A percentile compares a stretch with the other conserved stretches of the same genome.
Conservation (phyloP, 2,329 filamentous ascomycete genomes). For the Venturia effusa region DNA sequence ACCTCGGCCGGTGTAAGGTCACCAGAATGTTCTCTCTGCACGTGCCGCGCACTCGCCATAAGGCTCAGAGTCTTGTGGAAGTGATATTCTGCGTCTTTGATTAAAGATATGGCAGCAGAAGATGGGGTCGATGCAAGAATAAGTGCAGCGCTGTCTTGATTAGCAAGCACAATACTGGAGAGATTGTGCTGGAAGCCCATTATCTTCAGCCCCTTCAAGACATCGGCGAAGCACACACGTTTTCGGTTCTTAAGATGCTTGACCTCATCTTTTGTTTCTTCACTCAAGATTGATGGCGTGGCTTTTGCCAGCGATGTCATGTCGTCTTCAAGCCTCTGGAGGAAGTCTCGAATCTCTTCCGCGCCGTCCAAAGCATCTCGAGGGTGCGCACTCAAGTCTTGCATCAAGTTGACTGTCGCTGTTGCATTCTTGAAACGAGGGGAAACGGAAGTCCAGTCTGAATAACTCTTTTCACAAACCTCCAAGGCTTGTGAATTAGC, state of each 20-base stretch:
- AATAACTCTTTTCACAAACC: slow-evolving; percentile 17
- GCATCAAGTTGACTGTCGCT: slow-evolving; percentile 66
- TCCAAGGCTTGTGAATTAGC: neutral
- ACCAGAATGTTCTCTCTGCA: slow-evolving; percentile 63
- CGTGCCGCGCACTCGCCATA: slow-evolving; percentile 55
- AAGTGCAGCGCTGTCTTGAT: slow-evolving; percentile 59
- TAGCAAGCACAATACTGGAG: slow-evolving; percentile 58
- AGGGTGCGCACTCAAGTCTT: slow-evolving; percentile 42
- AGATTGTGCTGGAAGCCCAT: slow-evolving; percentile 89
- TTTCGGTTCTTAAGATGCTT: slow-evolving; percentile 89
- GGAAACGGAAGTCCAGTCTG: slow-evolving; percentile 35
- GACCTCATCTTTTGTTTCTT: slow-evolving; percentile 74
- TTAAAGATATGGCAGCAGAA: neutral
- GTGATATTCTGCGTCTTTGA: slow-evolving; percentile 50
- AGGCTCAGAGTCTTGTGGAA: slow-evolving; percentile 72
- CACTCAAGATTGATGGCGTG: slow-evolving; percentile 69
- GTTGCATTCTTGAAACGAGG: slow-evolving; percentile 59
- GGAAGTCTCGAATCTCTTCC: slow-evolving; percentile 53
- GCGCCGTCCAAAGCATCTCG: slow-evolving; percentile 46
- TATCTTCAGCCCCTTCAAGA: slow-evolving; percentile 65
- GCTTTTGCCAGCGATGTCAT: slow-evolving; percentile 69
- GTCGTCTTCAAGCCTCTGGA: slow-evolving; percentile 55
- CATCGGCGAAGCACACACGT: slow-evolving; percentile 80
- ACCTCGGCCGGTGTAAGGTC: slow-evolving; percentile 78
- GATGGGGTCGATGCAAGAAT: slow-evolving; percentile 50